phyloP scores from a whole-genome alignment of 345 rosid genomes.

The Cardamine chenopodiifolia region DNA sequence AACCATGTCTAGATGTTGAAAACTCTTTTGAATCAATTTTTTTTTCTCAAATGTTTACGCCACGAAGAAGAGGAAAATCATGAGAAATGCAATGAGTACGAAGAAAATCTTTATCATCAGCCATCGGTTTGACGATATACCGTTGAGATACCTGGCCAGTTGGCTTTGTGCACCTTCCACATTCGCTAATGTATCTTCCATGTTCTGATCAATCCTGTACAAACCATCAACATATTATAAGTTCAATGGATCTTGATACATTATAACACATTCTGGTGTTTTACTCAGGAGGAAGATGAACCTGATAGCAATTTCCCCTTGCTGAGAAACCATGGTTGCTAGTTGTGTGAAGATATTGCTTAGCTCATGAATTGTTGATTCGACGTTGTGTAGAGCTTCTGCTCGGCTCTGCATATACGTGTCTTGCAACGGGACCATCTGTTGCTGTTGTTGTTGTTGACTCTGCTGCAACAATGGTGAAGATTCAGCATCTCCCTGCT shows the following conservation, averaged over 20 bases:
- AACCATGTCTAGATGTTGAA: slow-evolving; percentile 17
- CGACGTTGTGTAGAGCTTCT: slow-evolving; percentile 78
- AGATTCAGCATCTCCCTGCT: slow-evolving; percentile 57
- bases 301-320: slow-evolving; percentile 92
- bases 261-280: background rate
- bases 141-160: slow-evolving; percentile 68
- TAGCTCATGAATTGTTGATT: slow-evolving; percentile 85
- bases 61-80: slow-evolving; percentile 83
- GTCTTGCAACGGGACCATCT: slow-evolving; percentile 74
- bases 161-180: slow-evolving; percentile 84
- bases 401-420: slow-evolving; percentile 86
- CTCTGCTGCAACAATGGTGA: slow-evolving; percentile 55
- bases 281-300: slow-evolving; percentile 16
- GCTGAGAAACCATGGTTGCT: slow-evolving; percentile 87
- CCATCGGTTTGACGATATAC: slow-evolving; percentile 84
- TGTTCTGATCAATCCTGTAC: slow-evolving; percentile 77
- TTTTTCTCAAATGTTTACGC: slow-evolving; percentile 48
- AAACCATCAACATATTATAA: background rate
- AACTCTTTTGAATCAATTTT: slow-evolving; percentile 20
- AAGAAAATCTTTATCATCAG: slow-evolving; percentile 81
- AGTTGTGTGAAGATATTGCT: slow-evolving; percentile 75
- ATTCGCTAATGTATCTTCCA: slow-evolving; percentile 69
- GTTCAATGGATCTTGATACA: background rate
- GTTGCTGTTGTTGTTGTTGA: slow-evolving; percentile 60
- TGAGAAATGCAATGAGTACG: slow-evolving; percentile 69